Evolutionary conservation across 2,329 filamentous ascomycete species (phyloP), one percentile per base, ranked within the genome.

Genomic region (Aspergillus bombycis): DNA sequence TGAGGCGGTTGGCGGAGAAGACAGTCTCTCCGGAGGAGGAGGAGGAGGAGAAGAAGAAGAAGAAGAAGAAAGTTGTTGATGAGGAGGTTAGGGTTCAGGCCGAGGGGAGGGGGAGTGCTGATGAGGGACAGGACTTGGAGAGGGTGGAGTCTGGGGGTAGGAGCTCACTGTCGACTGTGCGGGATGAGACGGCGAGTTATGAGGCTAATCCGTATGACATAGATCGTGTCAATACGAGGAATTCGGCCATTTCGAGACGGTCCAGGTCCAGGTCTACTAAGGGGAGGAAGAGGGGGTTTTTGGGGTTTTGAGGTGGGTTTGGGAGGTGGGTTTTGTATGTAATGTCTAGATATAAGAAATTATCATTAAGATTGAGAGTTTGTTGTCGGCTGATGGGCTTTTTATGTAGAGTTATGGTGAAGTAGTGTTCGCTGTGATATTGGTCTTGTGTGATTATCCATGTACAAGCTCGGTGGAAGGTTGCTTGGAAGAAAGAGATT

Each of bases 151-250:
- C 65, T 2, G 54, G 14, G 34, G 34, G 30, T 1, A 48, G 45
- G 45, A 46, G 43, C 4, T 68, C 68, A 19, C 52, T 28, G 5
- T 66, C 68, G 1, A 64, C 63, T 4, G 57, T 65, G n/a, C 62
- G 58, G 14, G 63, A 63, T 1, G 58, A 46, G 21, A 14, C 19
- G 14, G 34, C 23, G 9, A 41, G 61, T 28, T 77, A 76, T 53
- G 69, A 76, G 45, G 71, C 66, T 12, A 75, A 68, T 41, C 73
- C 74, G 8, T 77, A 68, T 54, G 72, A 75, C 43, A 75, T 77
- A 38, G 73, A 77, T 62, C 70, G 68, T 7, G 72, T 75, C 26
- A 74, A 75, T 58, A 77, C 73, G 28, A 63, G 67, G 23, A 72
- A 71, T 21, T 75, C 72, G 14, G 64, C 71, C 3, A 72, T 72